These are phyloP conservation scores for Chloranthus sessilifolius DNA, from an alignment of 164 flowering plant genomes.

Conservation along the genomic window DNA sequence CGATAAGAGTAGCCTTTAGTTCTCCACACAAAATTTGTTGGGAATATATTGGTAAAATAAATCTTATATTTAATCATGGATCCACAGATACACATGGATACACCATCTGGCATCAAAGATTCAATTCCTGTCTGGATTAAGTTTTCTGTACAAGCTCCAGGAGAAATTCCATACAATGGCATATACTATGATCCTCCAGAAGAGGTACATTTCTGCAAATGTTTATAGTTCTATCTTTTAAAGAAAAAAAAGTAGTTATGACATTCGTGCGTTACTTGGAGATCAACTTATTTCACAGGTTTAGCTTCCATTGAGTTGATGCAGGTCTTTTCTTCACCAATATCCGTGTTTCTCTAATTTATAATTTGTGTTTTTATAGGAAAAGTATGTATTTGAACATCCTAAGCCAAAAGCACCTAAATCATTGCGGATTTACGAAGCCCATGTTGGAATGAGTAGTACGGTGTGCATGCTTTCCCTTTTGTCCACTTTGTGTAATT, in stretches of 20 bases:
- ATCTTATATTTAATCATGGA: constrained; percentile 8
- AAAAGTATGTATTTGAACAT: constrained; percentile 76
- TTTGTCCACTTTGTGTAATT: background rate
- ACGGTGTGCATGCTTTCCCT: constrained; percentile 41
- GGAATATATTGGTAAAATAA: too few species aligned
- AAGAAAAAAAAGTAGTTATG: too few species aligned
- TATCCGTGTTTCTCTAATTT: background rate
- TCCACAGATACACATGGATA: constrained; percentile 87
- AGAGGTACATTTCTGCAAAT: constrained; percentile 47
- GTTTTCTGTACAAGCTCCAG: constrained; percentile 95
- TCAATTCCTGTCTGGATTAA: constrained; percentile 99
- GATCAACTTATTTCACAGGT: too few species aligned
- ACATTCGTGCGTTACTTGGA: too few species aligned
- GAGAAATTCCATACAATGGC: constrained; percentile 93
- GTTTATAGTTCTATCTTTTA: too few species aligned
- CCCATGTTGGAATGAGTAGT: constrained; percentile 99
- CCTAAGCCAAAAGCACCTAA: constrained; percentile 85
- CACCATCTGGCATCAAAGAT: constrained; percentile 91
- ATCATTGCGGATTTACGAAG: constrained; percentile 88
- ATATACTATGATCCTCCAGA: constrained; percentile 95
- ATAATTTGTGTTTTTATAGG: constrained; percentile 37
- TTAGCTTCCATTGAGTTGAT: background rate
- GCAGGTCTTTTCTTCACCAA: background rate
- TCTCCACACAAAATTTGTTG: too few species aligned
- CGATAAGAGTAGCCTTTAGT: too few species aligned